A percentile compares a stretch with the other conserved stretches of the same genome.
phyloP scores from a whole-genome alignment of 2,329 filamentous ascomycete genomes.

The Colletotrichum somersetense region DNA sequence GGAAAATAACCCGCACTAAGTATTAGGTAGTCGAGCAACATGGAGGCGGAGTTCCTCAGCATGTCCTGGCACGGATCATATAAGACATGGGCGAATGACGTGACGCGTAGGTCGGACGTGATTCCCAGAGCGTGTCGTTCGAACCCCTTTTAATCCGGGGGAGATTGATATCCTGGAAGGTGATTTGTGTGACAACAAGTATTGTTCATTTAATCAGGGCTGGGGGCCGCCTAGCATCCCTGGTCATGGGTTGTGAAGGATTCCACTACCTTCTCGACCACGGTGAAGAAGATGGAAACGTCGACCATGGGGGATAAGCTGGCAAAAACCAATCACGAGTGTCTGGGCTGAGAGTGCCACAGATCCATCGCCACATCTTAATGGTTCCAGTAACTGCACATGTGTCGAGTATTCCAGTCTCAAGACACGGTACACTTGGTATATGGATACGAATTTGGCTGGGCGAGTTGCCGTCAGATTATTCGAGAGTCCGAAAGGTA shows the following conservation, averaged over 20 bases:
- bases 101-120: constrained; percentile 21
- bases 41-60: constrained; percentile 18
- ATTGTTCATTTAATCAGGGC: constrained; percentile 16
- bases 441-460: not conserved
- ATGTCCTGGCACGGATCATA: constrained; percentile 28
- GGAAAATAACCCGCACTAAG: not conserved
- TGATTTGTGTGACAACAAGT: constrained; percentile 18
- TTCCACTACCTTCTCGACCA: not conserved
- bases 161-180: constrained; percentile 21
- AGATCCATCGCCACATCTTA: constrained; percentile 14
- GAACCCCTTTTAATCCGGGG: constrained; percentile 28
- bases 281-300: not conserved
- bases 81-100: constrained; percentile 25
- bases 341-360: constrained; percentile 12
- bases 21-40: not conserved
- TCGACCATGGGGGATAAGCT: constrained; percentile 15
- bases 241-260: not conserved
- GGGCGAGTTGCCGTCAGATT: not conserved
- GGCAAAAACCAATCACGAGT: constrained; percentile 16
- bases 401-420: constrained; percentile 14
- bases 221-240: constrained; percentile 1
- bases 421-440: constrained; percentile 21
- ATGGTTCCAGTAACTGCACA: not conserved
- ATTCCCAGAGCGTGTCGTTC: constrained; percentile 20
- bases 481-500: too few relatives aligned